Conservation (phyloP, 2,329 filamentous ascomycete genomes). For the Polytolypa hystricis region DNA sequence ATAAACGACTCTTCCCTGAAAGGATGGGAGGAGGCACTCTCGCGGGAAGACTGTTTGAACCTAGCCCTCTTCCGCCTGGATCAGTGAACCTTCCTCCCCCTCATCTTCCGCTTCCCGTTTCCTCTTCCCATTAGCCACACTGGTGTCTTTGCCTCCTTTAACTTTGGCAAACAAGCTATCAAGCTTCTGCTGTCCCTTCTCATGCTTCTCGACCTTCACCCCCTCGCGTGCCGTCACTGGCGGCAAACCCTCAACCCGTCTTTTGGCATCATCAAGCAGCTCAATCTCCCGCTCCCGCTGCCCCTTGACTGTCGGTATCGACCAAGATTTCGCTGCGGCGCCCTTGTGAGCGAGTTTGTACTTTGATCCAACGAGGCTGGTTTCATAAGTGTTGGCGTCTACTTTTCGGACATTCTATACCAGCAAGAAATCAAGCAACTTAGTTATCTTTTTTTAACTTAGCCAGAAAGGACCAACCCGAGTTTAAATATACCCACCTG, state of each 20-base stretch:
- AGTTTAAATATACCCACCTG: slow-evolving; percentile 19
- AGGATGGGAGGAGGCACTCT: too few species aligned
- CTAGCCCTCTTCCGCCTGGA: too few species aligned
- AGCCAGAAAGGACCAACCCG: neutral
- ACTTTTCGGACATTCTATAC: slow-evolving; percentile 26
- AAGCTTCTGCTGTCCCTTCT: slow-evolving; percentile 23
- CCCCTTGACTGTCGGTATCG: slow-evolving; percentile 23
- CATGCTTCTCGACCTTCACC: slow-evolving; percentile 20
- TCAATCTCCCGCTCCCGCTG: slow-evolving; percentile 25
- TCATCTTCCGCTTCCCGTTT: slow-evolving; percentile 9
- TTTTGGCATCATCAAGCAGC: slow-evolving; percentile 24
- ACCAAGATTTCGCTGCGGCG: slow-evolving; percentile 21
- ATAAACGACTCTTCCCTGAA: too few species aligned
- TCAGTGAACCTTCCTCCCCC: too few species aligned
- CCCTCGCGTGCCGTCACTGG: slow-evolving; percentile 24
- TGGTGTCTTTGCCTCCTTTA: neutral
- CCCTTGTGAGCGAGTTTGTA: slow-evolving; percentile 28
- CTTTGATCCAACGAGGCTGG: slow-evolving; percentile 23
- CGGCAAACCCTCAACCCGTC: slow-evolving; percentile 21
- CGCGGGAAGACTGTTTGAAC: too few species aligned
- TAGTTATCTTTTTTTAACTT: neutral
- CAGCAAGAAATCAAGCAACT: neutral
- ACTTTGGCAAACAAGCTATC: slow-evolving; percentile 21
- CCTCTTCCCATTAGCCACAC: slow-evolving; percentile 9
- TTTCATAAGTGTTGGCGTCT: slow-evolving; percentile 28